Evolutionary conservation across 2,329 filamentous ascomycete species (phyloP).

Genomic region (Fusarium virguliforme): DNA sequence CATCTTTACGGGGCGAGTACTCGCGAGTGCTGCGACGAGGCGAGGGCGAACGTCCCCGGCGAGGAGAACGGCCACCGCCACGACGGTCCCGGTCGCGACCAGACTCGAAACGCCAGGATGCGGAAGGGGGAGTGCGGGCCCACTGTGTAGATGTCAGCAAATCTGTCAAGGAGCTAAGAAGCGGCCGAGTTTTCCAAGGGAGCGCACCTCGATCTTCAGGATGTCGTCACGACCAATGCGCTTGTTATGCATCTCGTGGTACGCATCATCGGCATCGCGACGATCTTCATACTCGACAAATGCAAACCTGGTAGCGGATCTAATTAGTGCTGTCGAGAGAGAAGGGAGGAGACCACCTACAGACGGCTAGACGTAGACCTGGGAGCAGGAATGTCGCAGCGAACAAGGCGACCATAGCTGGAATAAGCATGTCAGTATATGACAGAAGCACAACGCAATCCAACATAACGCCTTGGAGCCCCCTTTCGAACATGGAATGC

Average conservation of each 20-base stretch:
- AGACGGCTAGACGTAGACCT: constrained; percentile 94
- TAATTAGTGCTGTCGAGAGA: constrained; percentile 27
- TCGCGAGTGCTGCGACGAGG: constrained; percentile 84
- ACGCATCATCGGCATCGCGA: constrained; percentile 97
- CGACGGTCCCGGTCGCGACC: constrained; percentile 82
- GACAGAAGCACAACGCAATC: constrained; percentile 52
- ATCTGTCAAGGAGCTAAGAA: neutral
- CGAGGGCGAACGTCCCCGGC: constrained; percentile 81
- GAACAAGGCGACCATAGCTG: constrained; percentile 97
- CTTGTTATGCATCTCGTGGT: constrained; percentile 99
- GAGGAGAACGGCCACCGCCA: constrained; percentile 73
- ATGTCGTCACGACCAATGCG: constrained; percentile 95
- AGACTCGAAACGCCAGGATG: constrained; percentile 98
- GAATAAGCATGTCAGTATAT: constrained; percentile 64
- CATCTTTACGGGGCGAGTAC: constrained; percentile 91
- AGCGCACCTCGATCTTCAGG: constrained; percentile 93
- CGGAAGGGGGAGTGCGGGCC: constrained; percentile 97
- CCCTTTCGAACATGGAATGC: constrained; percentile 48
- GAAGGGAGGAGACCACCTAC: constrained; percentile 72
- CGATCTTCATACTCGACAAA: constrained; percentile 99
- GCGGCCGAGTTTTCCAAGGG: neutral
- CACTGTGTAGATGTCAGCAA: constrained; percentile 72
- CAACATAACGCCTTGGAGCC: constrained; percentile 48
- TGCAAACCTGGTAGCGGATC: constrained; percentile 77
- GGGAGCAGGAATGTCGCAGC: constrained; percentile 97